A percentile compares a stretch with the other conserved stretches of the same genome.
Conservation (phyloP, 208 protist genomes). For the Blastocrithidia nonstop region DNA sequence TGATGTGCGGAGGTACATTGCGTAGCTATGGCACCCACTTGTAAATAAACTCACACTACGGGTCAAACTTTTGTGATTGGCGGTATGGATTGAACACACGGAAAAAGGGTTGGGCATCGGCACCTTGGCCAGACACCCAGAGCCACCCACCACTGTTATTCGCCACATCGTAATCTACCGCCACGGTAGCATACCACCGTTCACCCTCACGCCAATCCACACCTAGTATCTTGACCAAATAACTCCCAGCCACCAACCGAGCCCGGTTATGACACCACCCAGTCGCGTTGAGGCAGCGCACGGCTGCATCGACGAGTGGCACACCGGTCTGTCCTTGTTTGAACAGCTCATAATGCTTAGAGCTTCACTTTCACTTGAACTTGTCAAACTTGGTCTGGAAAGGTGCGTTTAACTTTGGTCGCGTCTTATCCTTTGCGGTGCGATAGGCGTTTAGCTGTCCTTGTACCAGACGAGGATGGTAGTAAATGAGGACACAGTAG, state of each 20-base stretch:
- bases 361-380: conserved; percentile 44
- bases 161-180: conserved; percentile 78
- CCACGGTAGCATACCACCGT: conserved; percentile 67
- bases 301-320: conserved; percentile 85
- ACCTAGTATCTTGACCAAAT: conserved; percentile 73
- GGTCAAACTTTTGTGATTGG: conserved; percentile 43
- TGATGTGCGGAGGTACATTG: conserved; percentile 23
- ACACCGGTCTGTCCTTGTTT: conserved; percentile 70
- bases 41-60: conserved; percentile 43
- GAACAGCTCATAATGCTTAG: conserved; percentile 43
- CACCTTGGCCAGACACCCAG: conserved; percentile 54
- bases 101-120: conserved; percentile 70
- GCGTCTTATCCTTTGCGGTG: conserved; percentile 4
- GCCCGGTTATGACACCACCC: conserved; percentile 72
- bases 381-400: conserved; percentile 35
- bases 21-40: conserved; percentile 59
- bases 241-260: conserved; percentile 70
- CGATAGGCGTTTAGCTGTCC: conserved; percentile 33
- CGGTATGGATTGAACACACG: conserved; percentile 70
- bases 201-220: conserved; percentile 87
- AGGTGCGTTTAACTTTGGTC: conserved; percentile 24
- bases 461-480: conserved; percentile 31
- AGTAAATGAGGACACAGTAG: conserved; percentile 37
- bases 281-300: conserved; percentile 71
- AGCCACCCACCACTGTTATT: conserved; percentile 82